Evolutionary conservation across 208 protist species (phyloP), one percentile per base, ranked within the genome.

Genomic region (Angomonas ambiguus): DNA sequence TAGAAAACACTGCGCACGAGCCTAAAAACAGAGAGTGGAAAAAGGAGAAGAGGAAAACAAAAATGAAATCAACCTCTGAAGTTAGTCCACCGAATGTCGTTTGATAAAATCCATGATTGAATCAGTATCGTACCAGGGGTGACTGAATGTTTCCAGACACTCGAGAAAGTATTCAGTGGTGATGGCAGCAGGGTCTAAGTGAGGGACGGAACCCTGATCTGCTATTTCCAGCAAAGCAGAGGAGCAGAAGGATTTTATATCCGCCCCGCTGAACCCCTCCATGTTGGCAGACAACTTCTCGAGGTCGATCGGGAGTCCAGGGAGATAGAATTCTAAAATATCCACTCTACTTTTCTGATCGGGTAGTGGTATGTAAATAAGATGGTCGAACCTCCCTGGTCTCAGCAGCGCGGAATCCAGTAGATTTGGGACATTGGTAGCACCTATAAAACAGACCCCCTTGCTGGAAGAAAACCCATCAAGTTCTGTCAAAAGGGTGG

Each of bases 401-500:
- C 93, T 82, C 61, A 97, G 80, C 24, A 97, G 71, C 0, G 93
- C 93, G 28, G 74, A 65, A 60, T 97, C 93, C 51, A 97, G 51
- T 41, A 96, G 72, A 63, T 96, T 83, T n/a, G 91, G 91, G 51
- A 86, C 79, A 62, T 97, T 97, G 0, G 93, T 97, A 55, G 93
- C 91, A 6, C 90, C 93, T 1, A 97, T 81, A 70, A 97, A 94
- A 67, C 87, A 96, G 0, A 97, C 88, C 2, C 80, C 87, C 25
- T 34, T 55, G 6, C 70, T 67, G n/a, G 77, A 71, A 24, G 94
- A 73, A 64, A 99, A 92, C 20, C 98, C 98, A 76, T 99, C 98
- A 85, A 99, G 96, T 77, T 99, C 98, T 13, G 96, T 99, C 6
- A 99, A 71, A 24, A 99, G 72, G 2, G 97, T 98, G 11, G 97